Conservation (phyloP, 441 rosid genomes). For the Corymbia citriodora region DNA sequence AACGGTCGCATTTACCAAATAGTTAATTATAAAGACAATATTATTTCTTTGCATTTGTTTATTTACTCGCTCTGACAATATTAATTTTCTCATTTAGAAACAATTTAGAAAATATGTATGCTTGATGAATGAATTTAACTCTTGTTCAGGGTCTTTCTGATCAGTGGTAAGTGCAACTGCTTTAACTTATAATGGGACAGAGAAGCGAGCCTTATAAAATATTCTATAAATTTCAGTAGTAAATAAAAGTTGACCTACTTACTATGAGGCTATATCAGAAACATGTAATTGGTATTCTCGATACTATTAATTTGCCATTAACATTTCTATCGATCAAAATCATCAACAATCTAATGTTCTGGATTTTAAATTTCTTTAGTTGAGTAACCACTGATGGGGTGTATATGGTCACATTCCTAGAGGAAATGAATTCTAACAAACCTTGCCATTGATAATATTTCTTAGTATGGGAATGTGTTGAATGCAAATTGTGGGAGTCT, state of each 20-base stretch:
- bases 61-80: too few species aligned
- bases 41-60: background rate
- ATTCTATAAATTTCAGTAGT: background rate
- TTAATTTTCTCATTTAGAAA: too few species aligned
- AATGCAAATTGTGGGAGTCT: background rate
- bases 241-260: background rate
- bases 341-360: background rate
- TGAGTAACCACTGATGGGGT: background rate
- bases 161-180: too few species aligned
- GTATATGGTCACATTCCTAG: background rate
- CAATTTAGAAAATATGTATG: too few species aligned
- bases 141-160: too few species aligned
- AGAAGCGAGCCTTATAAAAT: background rate
- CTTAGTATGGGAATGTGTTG: background rate
- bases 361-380: background rate
- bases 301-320: background rate
- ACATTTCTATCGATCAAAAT: background rate
- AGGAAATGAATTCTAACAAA: background rate
- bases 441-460: background rate
- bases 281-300: background rate
- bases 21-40: background rate
- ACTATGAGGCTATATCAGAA: background rate
- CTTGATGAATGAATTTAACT: too few species aligned
- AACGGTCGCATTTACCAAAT: background rate
- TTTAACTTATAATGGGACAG: background rate